Base-by-base conservation (phyloP, 2,329 filamentous ascomycete species). In the Colletotrichum ledebouriae region DNA sequence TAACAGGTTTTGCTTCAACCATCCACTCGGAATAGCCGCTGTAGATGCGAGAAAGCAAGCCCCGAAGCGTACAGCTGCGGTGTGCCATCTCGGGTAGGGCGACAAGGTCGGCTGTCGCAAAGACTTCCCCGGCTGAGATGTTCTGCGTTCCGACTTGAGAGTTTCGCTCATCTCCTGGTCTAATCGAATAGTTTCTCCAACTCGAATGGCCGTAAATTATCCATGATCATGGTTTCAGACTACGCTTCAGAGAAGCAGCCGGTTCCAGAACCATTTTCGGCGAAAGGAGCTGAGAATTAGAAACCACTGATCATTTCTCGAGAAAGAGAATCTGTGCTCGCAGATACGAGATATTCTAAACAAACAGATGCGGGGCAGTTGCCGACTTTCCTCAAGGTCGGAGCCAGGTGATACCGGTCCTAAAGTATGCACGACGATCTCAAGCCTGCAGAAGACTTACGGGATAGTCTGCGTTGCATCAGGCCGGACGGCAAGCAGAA, bases 11-110 rank as follows among this genome's bases (percentile, higher is more conserved):
- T 17, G 4, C 37, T 11, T 33, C 15, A 17, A 20, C 25, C 15
- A 50, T 33, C 56, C 49, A 66, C 37, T 66, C 49, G 66, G 66
- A 56, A 34, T 13, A 49, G 20, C 7, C 41, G 49, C 49, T 68
- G 42, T 25, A 56, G 17, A 60, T 49, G 56, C 20, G 15, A 57
- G 22, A 49, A 42, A 33, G 29, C 59, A 66, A 69, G 66, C 66
- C 66, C 66, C 66, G 66, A 69, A 47, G 41, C 3, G 33, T 11
- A 69, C 66, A 66, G 47, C 29, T 69, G 55, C 42, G 49, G 55
- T 55, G 15, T 63, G 53, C 53, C 52, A 63, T 66, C n/a, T 42
- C 61, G 22, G 39, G 42, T 39, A 52, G 12, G 47, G 47, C 42
- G 49, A n/a, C 49, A 44, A 44, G 33, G 15, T 52, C 6, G 9